Evolutionary conservation across 2,329 filamentous ascomycete genomes (phyloP).

Genomic region (Monilinia fructicola): DNA sequence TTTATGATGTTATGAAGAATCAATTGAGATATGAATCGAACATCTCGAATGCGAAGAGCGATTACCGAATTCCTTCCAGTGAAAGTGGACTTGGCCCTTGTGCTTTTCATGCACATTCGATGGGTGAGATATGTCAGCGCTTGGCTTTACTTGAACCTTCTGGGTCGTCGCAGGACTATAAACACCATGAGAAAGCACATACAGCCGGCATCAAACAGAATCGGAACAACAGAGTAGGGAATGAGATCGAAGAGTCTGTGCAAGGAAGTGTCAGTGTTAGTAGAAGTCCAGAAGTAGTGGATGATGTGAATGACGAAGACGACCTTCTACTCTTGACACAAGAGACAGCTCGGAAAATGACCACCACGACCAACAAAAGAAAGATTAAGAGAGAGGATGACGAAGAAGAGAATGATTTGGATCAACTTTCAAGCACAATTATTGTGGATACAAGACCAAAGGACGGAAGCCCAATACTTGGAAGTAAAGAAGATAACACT

Average conservation of each 20-base stretch:
- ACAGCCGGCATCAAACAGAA: not conserved
- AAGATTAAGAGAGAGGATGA: not conserved
- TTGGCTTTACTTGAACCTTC: not conserved
- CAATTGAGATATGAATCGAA: constrained; percentile 7
- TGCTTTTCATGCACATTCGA: constrained; percentile 16
- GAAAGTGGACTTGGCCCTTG: constrained; percentile 7
- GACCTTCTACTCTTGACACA: not conserved
- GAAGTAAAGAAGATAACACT: not conserved
- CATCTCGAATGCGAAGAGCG: not conserved
- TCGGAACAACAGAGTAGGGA: not conserved
- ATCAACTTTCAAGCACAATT: not conserved
- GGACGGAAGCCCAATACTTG: constrained; percentile 8
- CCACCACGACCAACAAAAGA: not conserved
- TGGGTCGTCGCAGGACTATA: no score
- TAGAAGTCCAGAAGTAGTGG: not conserved
- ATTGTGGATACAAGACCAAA: not conserved
- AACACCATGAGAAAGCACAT: no score
- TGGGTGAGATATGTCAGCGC: not conserved
- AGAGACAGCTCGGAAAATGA: not conserved
- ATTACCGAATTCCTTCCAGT: constrained; percentile 12
- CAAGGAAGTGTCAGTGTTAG: constrained; percentile 1
- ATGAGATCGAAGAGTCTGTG: not conserved
- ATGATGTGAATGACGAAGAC: not conserved
- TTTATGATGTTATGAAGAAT: constrained; percentile 17
- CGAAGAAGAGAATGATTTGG: not conserved